phyloP scores from a whole-genome alignment of 495 filamentous ascomycete genomes.

The Cladorrhinum samala region DNA sequence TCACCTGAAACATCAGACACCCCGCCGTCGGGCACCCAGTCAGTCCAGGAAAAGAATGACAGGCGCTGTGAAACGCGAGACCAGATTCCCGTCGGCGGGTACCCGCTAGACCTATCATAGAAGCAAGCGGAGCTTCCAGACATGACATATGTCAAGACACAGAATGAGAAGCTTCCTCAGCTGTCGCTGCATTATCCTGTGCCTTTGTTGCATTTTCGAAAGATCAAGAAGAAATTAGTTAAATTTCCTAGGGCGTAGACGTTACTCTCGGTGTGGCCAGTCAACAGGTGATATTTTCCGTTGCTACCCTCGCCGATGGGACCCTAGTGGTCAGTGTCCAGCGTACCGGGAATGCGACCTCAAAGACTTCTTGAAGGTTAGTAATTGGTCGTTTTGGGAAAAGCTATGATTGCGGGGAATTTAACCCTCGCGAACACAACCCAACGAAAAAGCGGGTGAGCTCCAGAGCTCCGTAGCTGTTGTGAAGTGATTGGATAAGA shows the following conservation, averaged over 20 bases:
- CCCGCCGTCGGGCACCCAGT: constrained; percentile 5
- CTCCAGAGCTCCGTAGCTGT: too few species aligned
- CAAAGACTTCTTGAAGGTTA: too few species aligned
- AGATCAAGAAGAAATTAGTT: not conserved
- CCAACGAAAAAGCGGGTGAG: not conserved
- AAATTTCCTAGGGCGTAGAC: not conserved
- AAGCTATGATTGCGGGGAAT: not conserved
- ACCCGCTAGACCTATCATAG: not conserved
- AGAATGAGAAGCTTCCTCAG: not conserved
- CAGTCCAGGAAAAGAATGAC: constrained; percentile 4
- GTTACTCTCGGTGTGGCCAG: not conserved
- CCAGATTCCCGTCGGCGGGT: not conserved
- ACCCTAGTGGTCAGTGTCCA: too few species aligned
- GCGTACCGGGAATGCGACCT: too few species aligned
- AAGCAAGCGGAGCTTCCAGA: not conserved
- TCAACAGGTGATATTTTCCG: not conserved
- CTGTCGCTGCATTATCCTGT: not conserved
- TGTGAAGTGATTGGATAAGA: not conserved
- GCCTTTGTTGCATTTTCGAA: not conserved
- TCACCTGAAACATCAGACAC: constrained; percentile 21
- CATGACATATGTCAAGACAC: not conserved
- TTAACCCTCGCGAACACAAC: not conserved
- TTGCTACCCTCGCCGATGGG: not conserved
- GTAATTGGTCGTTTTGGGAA: too few species aligned
- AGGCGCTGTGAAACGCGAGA: constrained; percentile 5